Base-by-base conservation (phyloP, 306 rosid species). In the Styphnolobium japonicum region DNA sequence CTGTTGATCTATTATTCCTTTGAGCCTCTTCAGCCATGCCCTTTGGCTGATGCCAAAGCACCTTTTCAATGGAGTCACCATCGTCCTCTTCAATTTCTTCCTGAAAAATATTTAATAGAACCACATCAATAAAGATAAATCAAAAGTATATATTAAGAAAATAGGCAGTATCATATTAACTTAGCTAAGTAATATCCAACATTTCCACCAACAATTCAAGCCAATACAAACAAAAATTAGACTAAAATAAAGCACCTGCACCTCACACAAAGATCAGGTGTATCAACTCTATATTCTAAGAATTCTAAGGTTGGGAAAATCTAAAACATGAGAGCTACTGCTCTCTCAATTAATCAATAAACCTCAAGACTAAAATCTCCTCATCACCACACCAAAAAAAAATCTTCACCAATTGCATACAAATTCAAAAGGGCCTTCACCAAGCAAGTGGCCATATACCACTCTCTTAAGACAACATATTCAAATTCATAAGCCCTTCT, bases 51-150 rank as follows among this genome's bases (percentile, higher is more conserved):
- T 96, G 99, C 99, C 99, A 96, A 48, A 96, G 93, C 81, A 96
- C 98, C 85, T 88, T 96, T 80, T 96, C 99, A 71, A 96, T 96
- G 77, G 87, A 90, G 81, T 96, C 99, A 79, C 93, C 87, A 55
- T 96, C 99, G 1, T 96, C 99, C 87, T 93, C 99, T 79, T 96
- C 99, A 78, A 89, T 62, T 74, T 96, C 99, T 81, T 96, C 99
- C 99, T 96, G 81, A 58, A 84, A 66, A 67, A 81, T 25, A 29
- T 66, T 83, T 68, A 42, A 69, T 49, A 83, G 60, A 60, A 76
- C 78, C 25, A 75, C 10, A 37, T n/a, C n/a, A 67, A 37, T 16
- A 82, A 15, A 33, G 23, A 14, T 37, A 70, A 71, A 51, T 74
- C 21, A n/a, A 57, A 49, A 46, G 45, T 49, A 43, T 10, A 39